These are phyloP conservation scores for Diacronema lutheri DNA, from an alignment of 78 protist species.

Conservation along the genomic window DNA sequence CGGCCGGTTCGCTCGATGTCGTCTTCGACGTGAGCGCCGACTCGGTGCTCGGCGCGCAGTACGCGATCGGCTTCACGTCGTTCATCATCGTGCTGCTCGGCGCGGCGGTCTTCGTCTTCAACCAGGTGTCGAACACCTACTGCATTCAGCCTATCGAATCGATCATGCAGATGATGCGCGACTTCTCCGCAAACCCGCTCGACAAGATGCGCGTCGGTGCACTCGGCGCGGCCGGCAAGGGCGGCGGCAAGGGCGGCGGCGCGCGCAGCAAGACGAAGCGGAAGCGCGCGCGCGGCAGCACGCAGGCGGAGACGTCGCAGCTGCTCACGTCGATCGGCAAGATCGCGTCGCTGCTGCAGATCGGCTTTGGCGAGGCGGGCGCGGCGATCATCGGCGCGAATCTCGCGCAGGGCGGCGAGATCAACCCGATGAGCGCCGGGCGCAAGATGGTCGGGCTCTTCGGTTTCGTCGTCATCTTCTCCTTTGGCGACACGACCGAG, in stretches of 20 bases:
- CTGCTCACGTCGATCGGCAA: neutral
- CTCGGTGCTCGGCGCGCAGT: neutral
- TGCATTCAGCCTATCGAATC: neutral
- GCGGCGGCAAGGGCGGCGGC: too few species aligned
- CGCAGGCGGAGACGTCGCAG: neutral
- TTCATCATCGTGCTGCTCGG: neutral
- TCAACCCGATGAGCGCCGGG: constrained; percentile 18
- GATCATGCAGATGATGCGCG: neutral
- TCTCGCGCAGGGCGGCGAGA: neutral
- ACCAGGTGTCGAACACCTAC: neutral
- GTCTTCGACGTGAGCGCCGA: too few species aligned
- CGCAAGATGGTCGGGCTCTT: neutral
- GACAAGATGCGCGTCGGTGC: neutral
- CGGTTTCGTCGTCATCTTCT: constrained; percentile 12
- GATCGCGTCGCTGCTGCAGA: constrained; percentile 1
- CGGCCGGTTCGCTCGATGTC: too few species aligned
- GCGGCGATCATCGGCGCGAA: constrained; percentile 10
- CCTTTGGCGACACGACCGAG: neutral
- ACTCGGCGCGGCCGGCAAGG: neutral
- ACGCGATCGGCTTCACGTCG: neutral
- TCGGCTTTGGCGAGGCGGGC: constrained; percentile 44
- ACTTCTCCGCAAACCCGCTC: neutral
- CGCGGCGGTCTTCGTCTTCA: neutral
- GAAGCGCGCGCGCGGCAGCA: too few species aligned
- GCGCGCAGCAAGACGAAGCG: too few species aligned